These are phyloP conservation scores for Allium fistulosum DNA, from an alignment of 106 monocot species.

Conservation along the genomic window DNA sequence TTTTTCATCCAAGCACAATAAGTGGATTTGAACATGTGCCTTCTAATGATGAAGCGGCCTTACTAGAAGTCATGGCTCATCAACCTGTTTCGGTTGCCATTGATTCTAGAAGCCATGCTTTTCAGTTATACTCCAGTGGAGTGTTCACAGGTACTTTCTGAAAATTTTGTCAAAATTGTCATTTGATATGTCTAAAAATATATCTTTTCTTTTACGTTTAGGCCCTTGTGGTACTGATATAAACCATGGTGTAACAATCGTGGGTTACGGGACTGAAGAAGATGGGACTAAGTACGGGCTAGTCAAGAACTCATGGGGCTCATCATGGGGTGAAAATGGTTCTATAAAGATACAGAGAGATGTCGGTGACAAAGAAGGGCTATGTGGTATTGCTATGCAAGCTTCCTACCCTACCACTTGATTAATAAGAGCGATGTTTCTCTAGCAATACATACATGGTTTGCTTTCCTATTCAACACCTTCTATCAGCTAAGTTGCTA, in stretches of 20 bases:
- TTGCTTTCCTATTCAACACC: too few relatives aligned
- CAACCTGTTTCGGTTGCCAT: conserved; percentile 34
- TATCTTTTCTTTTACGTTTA: background rate
- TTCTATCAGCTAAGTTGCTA: too few relatives aligned
- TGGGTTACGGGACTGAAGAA: conserved; percentile 2
- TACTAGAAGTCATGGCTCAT: conserved; percentile 23
- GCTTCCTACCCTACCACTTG: conserved; percentile 9
- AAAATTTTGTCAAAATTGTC: too few relatives aligned
- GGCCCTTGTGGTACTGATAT: conserved; percentile 1
- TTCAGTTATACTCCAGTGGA: conserved; percentile 51
- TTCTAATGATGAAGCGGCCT: conserved; percentile 19
- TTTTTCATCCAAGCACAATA: background rate
- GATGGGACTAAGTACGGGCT: conserved; percentile 14
- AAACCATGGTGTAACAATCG: conserved; percentile 3
- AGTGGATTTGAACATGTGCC: conserved; percentile 30
- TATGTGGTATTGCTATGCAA: conserved; percentile 12
- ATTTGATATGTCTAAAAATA: too few relatives aligned
- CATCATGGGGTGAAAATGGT: conserved; percentile 6
- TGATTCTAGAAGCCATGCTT: conserved; percentile 21
- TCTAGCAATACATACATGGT: too few relatives aligned
- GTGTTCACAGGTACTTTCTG: conserved; percentile 41
- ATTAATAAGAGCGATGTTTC: background rate
- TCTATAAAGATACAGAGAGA: conserved; percentile 11
- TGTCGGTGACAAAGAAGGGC: background rate
- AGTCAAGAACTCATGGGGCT: conserved; percentile 12